Conservation (phyloP, 495 filamentous ascomycete genomes). For the Parachaetomium inaequale region DNA sequence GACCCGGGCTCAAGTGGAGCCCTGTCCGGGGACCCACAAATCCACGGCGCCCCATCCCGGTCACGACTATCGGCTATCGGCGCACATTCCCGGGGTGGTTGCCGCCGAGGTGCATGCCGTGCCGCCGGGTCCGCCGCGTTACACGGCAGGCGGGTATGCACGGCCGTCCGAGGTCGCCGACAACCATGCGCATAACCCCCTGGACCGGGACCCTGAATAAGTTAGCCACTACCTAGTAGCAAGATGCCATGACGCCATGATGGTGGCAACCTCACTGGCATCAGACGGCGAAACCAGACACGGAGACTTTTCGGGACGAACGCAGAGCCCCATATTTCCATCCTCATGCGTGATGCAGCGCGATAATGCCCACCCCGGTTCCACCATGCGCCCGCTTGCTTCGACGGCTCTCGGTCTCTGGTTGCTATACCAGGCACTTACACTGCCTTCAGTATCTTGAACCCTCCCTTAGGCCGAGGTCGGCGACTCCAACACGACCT, state of each 20-base stretch:
- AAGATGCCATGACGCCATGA: constrained; percentile 3
- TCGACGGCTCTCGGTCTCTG: not conserved
- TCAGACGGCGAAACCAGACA: not conserved
- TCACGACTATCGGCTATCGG: constrained; percentile 3
- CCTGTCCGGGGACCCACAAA: not conserved
- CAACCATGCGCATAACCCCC: not conserved
- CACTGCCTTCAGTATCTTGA: not conserved
- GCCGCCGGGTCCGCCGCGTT: not conserved
- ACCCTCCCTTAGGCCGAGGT: not conserved
- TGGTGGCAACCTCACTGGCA: not conserved
- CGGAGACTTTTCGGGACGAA: constrained; percentile 8
- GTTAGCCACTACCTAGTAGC: not conserved
- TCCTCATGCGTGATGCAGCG: not conserved
- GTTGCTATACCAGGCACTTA: not conserved
- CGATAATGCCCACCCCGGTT: not conserved
- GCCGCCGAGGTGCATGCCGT: not conserved
- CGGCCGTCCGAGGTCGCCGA: not conserved
- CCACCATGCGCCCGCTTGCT: not conserved
- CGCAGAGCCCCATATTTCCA: not conserved
- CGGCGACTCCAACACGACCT: not conserved
- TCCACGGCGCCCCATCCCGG: not conserved
- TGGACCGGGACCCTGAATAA: not conserved
- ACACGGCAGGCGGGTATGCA: not conserved
- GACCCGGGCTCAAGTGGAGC: not conserved
- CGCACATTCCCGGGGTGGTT: too few species aligned